Evolutionary conservation across 768 basidiomycete genomes (phyloP).

Genomic region (Suillus subalutaceus): DNA sequence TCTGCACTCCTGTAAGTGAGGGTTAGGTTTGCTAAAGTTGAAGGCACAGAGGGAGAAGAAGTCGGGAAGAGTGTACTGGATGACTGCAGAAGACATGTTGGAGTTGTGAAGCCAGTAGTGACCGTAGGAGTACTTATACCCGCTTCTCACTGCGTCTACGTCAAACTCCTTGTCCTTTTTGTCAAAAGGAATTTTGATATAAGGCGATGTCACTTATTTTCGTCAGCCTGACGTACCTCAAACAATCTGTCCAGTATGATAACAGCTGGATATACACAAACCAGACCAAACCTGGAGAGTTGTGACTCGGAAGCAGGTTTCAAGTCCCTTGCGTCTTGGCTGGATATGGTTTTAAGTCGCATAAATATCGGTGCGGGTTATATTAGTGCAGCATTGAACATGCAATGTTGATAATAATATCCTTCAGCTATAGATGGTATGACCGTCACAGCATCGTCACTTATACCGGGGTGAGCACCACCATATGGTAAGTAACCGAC

Average conservation of each 20-base stretch:
- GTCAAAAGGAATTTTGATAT: not conserved
- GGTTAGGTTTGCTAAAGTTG: slow-evolving; percentile 51
- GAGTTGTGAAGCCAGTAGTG: not conserved
- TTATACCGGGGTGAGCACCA: no score
- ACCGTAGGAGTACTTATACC: not conserved
- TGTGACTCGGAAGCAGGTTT: not conserved
- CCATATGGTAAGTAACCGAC: no score
- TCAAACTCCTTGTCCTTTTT: not conserved
- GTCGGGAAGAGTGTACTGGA: slow-evolving; percentile 58
- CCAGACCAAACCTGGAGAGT: slow-evolving; percentile 13
- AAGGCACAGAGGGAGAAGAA: slow-evolving; percentile 50
- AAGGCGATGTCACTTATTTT: not conserved
- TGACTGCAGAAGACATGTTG: slow-evolving; percentile 16
- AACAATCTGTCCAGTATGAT: not conserved
- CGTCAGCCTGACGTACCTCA: not conserved
- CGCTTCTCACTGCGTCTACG: not conserved
- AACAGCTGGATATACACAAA: not conserved
- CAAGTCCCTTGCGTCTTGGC: slow-evolving; percentile 11
- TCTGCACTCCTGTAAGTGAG: slow-evolving; percentile 56
- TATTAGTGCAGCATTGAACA: no score
- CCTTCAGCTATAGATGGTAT: no score
- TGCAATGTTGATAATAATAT: no score
- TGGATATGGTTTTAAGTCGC: not conserved
- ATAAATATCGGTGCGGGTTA: not conserved
- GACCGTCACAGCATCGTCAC: no score